These are phyloP conservation scores for Pezicula rhizophila DNA, from an alignment of 2,329 filamentous ascomycete genomes.

Conservation along the genomic window DNA sequence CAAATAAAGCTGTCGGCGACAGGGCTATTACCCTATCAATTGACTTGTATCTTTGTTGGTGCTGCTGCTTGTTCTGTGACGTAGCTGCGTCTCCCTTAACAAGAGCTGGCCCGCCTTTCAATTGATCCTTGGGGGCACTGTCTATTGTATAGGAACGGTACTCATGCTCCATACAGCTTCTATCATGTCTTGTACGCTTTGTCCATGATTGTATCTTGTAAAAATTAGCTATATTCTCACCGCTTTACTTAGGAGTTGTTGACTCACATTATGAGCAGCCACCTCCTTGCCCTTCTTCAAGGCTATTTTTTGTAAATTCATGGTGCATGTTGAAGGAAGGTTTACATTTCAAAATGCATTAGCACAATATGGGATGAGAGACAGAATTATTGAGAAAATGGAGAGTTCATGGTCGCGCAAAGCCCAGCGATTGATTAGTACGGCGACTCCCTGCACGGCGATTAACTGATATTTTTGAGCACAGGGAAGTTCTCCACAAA, in stretches of 20 bases:
- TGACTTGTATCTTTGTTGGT: slow-evolving; percentile 41
- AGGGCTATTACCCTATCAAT: slow-evolving; percentile 38
- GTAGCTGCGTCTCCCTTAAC: slow-evolving; percentile 23
- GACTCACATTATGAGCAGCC: slow-evolving; percentile 28
- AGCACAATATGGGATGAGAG: background rate
- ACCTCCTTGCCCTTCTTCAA: slow-evolving; percentile 26
- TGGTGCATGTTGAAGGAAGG: slow-evolving; percentile 23
- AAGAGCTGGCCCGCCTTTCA: slow-evolving; percentile 17
- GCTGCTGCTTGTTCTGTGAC: slow-evolving; percentile 27
- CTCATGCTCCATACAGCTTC: slow-evolving; percentile 3
- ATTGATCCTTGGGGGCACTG: slow-evolving; percentile 12
- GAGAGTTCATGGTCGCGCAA: background rate
- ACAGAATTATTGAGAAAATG: background rate
- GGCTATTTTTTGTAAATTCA: slow-evolving; percentile 26
- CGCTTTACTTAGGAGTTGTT: slow-evolving; percentile 6
- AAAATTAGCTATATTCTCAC: slow-evolving; percentile 11
- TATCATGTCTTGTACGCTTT: slow-evolving; percentile 9
- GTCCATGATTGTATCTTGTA: slow-evolving; percentile 22
- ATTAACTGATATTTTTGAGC: too few relatives aligned
- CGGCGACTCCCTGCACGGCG: too few relatives aligned
- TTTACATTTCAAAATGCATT: slow-evolving; percentile 7
- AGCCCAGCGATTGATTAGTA: too few relatives aligned
- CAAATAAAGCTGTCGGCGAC: background rate
- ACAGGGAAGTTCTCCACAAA: too few relatives aligned
- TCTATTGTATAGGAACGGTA: slow-evolving; percentile 10